A percentile compares a stretch with the other conserved stretches of the same genome.
phyloP scores from a whole-genome alignment of 495 filamentous ascomycete genomes.

The Neurospora sp. region DNA sequence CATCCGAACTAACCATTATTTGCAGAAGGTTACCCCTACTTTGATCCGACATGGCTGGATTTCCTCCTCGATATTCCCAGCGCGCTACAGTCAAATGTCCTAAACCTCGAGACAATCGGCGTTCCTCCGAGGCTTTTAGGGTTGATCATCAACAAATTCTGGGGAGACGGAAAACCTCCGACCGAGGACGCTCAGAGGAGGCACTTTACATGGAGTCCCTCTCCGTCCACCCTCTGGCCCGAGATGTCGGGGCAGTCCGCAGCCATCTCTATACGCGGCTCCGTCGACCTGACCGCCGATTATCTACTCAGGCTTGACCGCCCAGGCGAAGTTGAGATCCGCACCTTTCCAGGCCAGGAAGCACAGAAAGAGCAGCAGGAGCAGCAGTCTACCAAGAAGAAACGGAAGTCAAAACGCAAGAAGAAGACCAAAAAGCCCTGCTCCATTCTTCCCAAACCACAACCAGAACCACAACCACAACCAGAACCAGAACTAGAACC shows the following conservation, averaged over 20 bases:
- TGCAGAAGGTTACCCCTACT: neutral
- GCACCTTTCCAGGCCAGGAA: neutral
- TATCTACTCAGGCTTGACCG: neutral
- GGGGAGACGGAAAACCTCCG: neutral
- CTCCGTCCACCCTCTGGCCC: neutral
- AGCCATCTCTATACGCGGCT: neutral
- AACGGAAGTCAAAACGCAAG: too few species aligned
- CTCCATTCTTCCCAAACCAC: neutral
- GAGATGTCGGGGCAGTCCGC: neutral
- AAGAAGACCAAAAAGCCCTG: too few species aligned
- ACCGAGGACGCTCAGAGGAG: neutral
- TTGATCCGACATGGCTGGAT: neutral
- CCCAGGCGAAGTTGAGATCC: neutral
- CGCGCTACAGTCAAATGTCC: neutral
- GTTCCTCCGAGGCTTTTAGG: neutral
- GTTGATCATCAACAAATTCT: neutral
- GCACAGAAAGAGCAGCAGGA: too few species aligned
- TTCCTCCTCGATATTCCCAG: neutral
- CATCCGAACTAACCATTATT: neutral
- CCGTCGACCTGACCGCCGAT: neutral
- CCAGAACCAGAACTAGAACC: neutral
- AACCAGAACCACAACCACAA: too few species aligned
- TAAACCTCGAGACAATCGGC: neutral
- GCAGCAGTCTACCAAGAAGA: too few species aligned
- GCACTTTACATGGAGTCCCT: neutral